These are phyloP conservation scores for Saccharomyces mikatae DNA, from an alignment of 805 yeast genomes.

Conservation along the genomic window DNA sequence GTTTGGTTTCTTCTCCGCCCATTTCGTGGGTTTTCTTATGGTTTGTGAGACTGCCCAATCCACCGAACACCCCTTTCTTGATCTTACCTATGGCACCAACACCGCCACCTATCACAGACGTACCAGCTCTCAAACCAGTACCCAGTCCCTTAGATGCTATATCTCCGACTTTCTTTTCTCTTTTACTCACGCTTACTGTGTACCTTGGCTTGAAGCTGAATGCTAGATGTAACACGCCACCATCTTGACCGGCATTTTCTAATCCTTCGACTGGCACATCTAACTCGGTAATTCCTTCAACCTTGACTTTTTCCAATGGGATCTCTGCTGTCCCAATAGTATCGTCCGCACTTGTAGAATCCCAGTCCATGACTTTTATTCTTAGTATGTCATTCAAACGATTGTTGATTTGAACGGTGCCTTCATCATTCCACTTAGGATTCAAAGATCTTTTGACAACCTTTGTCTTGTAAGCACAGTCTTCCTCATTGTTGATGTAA, in stretches of 20 bases:
- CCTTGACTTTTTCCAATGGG: constrained; percentile 49
- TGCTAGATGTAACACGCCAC: constrained; percentile 55
- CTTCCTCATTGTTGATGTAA: constrained; percentile 53
- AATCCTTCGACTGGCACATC: constrained; percentile 39
- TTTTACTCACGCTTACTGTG: constrained; percentile 39
- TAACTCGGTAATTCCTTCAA: constrained; percentile 37
- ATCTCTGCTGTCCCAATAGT: constrained; percentile 58
- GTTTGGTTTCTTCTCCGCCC: constrained; percentile 1
- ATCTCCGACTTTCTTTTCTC: constrained; percentile 36
- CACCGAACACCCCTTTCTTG: constrained; percentile 15
- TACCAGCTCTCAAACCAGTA: constrained; percentile 31
- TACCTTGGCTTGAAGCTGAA: constrained; percentile 66
- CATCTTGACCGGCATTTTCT: constrained; percentile 31
- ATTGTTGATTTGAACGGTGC: constrained; percentile 48
- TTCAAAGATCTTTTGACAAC: constrained; percentile 77
- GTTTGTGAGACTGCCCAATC: neutral
- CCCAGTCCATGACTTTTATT: constrained; percentile 79
- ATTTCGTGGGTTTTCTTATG: constrained; percentile 2
- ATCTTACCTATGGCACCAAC: constrained; percentile 29
- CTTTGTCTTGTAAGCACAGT: constrained; percentile 62
- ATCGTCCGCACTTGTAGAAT: constrained; percentile 84
- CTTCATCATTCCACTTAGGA: constrained; percentile 82
- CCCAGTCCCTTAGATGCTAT: constrained; percentile 45
- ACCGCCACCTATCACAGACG: constrained; percentile 37
- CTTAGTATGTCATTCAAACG: constrained; percentile 52